A percentile compares a stretch with the other conserved stretches of the same genome.
phyloP scores from a whole-genome alignment of 306 rosid species.

The Medicago truncatula region DNA sequence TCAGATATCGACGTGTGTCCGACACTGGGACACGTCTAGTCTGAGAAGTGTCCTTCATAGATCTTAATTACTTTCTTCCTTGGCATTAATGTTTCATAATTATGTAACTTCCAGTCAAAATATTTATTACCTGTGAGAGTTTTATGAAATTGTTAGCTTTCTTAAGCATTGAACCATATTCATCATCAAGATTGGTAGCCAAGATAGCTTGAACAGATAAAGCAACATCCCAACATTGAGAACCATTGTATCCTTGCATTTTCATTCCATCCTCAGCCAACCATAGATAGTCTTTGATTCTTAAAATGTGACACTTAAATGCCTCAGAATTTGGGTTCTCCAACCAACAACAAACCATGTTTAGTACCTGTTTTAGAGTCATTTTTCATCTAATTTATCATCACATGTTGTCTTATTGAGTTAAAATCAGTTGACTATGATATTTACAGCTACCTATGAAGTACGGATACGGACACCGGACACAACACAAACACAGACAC shows the following conservation, averaged over 20 bases:
- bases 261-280: conserved; percentile 92
- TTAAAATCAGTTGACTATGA: too few relatives aligned
- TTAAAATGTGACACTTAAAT: conserved; percentile 66
- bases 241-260: conserved; percentile 89
- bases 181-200: conserved; percentile 58
- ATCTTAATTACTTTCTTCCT: not conserved
- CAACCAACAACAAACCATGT: conserved; percentile 86
- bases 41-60: too few relatives aligned
- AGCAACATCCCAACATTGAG: conserved; percentile 75
- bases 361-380: conserved; percentile 49
- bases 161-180: conserved; percentile 59
- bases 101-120: too few relatives aligned
- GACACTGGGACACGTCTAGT: too few relatives aligned
- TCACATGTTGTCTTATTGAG: too few relatives aligned
- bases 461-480: too few relatives aligned
- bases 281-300: conserved; percentile 86
- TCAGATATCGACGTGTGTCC: too few relatives aligned
- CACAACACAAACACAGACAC: too few relatives aligned
- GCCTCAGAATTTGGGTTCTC: conserved; percentile 75
- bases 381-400: not conserved
- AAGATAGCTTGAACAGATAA: conserved; percentile 74
- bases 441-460: too few relatives aligned
- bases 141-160: conserved; percentile 66
- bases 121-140: conserved; percentile 56
- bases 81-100: not conserved